Percentiles rank a stretch among this genome's conserved stretches.
Conservation (phyloP, 805 yeast species). For the Starmerella apis region DNA sequence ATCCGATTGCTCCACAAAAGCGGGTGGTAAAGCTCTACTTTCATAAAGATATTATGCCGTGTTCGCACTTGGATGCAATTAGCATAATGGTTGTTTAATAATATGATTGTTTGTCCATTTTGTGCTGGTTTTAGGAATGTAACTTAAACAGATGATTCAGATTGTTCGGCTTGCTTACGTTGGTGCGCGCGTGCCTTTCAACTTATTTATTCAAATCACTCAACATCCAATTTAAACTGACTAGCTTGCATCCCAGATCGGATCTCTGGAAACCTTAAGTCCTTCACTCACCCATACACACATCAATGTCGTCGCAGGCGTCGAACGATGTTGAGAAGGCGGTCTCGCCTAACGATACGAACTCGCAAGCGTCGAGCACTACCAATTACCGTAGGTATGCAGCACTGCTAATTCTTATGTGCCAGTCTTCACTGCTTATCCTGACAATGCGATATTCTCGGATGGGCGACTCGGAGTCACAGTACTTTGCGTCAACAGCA, state of each 20-base stretch:
- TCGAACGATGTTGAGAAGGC: slow-evolving; percentile 7
- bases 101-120: too few species aligned
- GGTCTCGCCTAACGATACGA: background rate
- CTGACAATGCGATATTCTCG: slow-evolving; percentile 37
- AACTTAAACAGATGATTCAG: background rate
- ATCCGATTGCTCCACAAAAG: too few species aligned
- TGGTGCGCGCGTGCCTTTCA: background rate
- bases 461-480: slow-evolving; percentile 31
- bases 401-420: slow-evolving; percentile 34
- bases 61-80: too few species aligned
- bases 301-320: background rate
- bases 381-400: slow-evolving; percentile 25
- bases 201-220: background rate
- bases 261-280: background rate
- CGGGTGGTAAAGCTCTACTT: too few species aligned
- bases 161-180: background rate
- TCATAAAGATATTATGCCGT: too few species aligned
- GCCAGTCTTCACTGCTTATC: slow-evolving; percentile 35
- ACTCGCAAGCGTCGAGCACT: background rate
- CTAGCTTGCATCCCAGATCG: background rate
- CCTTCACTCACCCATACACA: background rate
- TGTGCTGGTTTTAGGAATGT: too few species aligned
- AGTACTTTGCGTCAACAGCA: slow-evolving; percentile 35
- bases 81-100: too few species aligned
- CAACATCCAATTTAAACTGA: background rate